These are phyloP conservation scores for Rhizopogon roseolus DNA, from an alignment of 768 basidiomycete species.

Conservation along the genomic window DNA sequence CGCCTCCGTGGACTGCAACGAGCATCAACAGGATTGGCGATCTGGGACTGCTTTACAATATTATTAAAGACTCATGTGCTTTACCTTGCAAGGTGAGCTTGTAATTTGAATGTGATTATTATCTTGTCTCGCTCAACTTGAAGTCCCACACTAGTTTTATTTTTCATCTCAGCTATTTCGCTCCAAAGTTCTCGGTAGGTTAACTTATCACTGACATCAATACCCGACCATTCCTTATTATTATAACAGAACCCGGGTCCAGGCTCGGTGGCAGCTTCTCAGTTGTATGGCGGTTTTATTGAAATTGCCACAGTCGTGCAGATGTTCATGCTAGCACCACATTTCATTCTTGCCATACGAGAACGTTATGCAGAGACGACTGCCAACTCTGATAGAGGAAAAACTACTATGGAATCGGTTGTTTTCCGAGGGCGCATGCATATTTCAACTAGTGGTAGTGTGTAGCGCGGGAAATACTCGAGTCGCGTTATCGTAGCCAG, in stretches of 20 bases:
- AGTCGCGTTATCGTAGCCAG: too few relatives aligned
- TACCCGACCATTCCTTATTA: not conserved
- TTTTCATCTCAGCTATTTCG: not conserved
- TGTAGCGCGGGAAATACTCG: too few relatives aligned
- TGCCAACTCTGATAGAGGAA: not conserved
- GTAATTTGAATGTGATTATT: not conserved
- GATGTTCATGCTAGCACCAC: not conserved
- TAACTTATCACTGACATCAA: not conserved
- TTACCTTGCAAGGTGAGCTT: not conserved
- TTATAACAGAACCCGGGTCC: not conserved
- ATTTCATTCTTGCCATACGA: not conserved
- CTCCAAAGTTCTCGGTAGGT: not conserved
- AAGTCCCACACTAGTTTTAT: not conserved
- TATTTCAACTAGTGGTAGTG: too few relatives aligned
- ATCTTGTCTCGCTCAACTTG: not conserved
- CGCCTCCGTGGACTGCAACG: not conserved
- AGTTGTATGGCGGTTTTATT: not conserved
- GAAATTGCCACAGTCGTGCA: not conserved
- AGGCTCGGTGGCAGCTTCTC: not conserved
- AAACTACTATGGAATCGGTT: not conserved
- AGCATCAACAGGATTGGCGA: not conserved
- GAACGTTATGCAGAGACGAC: not conserved
- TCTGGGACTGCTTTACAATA: not conserved
- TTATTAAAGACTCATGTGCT: not conserved
- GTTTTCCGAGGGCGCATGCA: not conserved